Percentiles rank a stretch among this genome's conserved stretches.
Evolutionary conservation across 495 filamentous ascomycete genomes (phyloP).

Genomic region (Evansstolkia leycettana): DNA sequence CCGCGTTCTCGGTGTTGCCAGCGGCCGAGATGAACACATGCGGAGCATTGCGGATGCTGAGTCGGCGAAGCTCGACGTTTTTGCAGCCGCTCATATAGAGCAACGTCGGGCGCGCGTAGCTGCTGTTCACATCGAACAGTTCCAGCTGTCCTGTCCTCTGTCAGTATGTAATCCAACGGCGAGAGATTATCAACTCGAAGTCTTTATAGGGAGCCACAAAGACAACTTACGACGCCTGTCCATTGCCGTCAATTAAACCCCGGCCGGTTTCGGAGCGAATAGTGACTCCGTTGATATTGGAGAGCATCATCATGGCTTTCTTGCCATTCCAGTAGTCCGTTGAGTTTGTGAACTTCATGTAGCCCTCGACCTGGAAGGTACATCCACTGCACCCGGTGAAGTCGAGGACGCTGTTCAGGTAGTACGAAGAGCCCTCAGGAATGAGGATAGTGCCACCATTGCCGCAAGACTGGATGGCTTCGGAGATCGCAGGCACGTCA

Average conservation of each 20-base stretch:
- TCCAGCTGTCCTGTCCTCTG: no score
- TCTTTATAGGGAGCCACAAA: no score
- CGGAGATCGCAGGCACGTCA: constrained; percentile 26
- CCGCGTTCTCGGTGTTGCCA: constrained; percentile 18
- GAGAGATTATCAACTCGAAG: no score
- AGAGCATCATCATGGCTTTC: constrained; percentile 26
- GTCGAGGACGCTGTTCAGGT: constrained; percentile 25
- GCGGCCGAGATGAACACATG: constrained; percentile 31
- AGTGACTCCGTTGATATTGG: constrained; percentile 19
- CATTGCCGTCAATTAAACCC: constrained; percentile 35
- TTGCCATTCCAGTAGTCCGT: constrained; percentile 26
- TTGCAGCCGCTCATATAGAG: constrained; percentile 27
- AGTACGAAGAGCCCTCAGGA: constrained; percentile 26
- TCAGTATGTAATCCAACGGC: no score
- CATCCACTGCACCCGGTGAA: constrained; percentile 25
- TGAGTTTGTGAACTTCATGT: constrained; percentile 23
- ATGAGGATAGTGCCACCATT: constrained; percentile 31
- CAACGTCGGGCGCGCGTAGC: constrained; percentile 25
- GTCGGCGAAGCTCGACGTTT: constrained; percentile 18
- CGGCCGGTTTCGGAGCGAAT: constrained; percentile 25
- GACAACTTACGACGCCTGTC: constrained; percentile 29
- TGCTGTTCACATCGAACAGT: constrained; percentile 21
- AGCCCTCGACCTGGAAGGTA: constrained; percentile 30
- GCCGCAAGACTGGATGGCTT: constrained; percentile 25
- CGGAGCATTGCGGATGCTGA: constrained; percentile 28